These are phyloP conservation scores for Amyloporia xantha DNA, from an alignment of 768 basidiomycete genomes.

Conservation along the genomic window DNA sequence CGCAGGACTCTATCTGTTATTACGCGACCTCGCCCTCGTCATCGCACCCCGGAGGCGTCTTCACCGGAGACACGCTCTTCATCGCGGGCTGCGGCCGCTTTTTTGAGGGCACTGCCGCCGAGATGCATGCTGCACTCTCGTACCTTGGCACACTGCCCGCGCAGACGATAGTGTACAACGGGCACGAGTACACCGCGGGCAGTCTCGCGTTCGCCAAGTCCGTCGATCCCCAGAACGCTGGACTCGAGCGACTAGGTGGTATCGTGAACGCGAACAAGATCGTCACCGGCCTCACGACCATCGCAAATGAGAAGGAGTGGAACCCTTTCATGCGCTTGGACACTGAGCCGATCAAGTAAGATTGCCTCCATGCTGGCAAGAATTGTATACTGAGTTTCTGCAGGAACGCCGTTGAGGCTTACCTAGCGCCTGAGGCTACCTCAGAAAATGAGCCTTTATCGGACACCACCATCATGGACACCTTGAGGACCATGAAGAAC, in stretches of 20 bases:
- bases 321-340: slow-evolving; percentile 90
- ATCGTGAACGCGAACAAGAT: slow-evolving; percentile 52
- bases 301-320: slow-evolving; percentile 91
- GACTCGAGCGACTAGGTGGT: slow-evolving; percentile 49
- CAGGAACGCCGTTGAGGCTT: too few species aligned
- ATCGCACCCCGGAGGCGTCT: slow-evolving; percentile 68
- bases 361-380: slow-evolving; percentile 5
- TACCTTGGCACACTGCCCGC: slow-evolving; percentile 72
- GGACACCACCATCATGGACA: slow-evolving; percentile 60
- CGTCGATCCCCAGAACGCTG: slow-evolving; percentile 59
- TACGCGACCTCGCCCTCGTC: slow-evolving; percentile 44
- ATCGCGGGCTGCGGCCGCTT: slow-evolving; percentile 86
- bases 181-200: slow-evolving; percentile 86
- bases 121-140: slow-evolving; percentile 75
- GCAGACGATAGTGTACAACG: slow-evolving; percentile 76
- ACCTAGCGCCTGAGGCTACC: too few species aligned
- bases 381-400: background rate
- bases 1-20: slow-evolving; percentile 94
- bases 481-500: slow-evolving; percentile 81
- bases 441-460: slow-evolving; percentile 39
- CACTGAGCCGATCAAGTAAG: slow-evolving; percentile 57
- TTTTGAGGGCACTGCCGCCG: slow-evolving; percentile 76
- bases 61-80: slow-evolving; percentile 95
- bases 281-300: slow-evolving; percentile 80
- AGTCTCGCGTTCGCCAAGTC: slow-evolving; percentile 66